A percentile compares a stretch with the other conserved stretches of the same genome.
phyloP scores from a whole-genome alignment of 2,329 filamentous ascomycete species.

The Ophiocordyceps australis region DNA sequence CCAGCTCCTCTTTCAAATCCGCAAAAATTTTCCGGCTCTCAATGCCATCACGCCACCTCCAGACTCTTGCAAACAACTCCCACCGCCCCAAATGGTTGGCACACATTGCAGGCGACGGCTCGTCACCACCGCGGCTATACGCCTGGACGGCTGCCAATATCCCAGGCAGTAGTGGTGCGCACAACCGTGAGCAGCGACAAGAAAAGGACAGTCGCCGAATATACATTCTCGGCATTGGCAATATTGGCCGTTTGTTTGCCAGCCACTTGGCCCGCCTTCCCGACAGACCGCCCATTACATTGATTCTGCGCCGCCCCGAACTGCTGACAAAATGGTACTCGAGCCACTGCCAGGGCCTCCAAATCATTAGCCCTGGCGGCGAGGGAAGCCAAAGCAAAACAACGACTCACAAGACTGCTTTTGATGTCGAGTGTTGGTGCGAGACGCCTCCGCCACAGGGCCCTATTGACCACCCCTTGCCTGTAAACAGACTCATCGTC shows the following conservation, averaged over 20 bases:
- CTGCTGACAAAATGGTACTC: slow-evolving; percentile 28
- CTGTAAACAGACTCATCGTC: slow-evolving; percentile 58
- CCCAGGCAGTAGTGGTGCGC: slow-evolving; percentile 1
- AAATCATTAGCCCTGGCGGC: slow-evolving; percentile 18
- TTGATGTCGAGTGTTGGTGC: slow-evolving; percentile 37
- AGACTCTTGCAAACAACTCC: too few species aligned
- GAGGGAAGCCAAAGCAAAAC: too few species aligned
- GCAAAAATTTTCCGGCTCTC: too few species aligned
- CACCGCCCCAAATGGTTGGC: too few species aligned
- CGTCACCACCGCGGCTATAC: slow-evolving; percentile 15
- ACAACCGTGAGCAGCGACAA: not conserved
- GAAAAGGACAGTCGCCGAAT: slow-evolving; percentile 28
- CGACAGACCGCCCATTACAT: slow-evolving; percentile 53
- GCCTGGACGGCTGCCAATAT: slow-evolving; percentile 16
- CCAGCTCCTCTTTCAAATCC: too few species aligned
- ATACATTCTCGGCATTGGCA: slow-evolving; percentile 65
- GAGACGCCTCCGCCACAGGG: slow-evolving; percentile 19
- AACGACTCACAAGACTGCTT: slow-evolving; percentile 11
- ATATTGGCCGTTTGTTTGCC: slow-evolving; percentile 64
- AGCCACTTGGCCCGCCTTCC: slow-evolving; percentile 44
- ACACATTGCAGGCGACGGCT: slow-evolving; percentile 6
- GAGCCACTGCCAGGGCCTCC: slow-evolving; percentile 23
- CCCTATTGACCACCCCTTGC: slow-evolving; percentile 15
- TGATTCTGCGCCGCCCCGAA: slow-evolving; percentile 51
- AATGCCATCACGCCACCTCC: too few species aligned